A percentile compares a stretch with the other conserved stretches of the same genome.
Conservation (phyloP, 352 stramenopile genomes). For the Globisporangium acanthophoron region DNA sequence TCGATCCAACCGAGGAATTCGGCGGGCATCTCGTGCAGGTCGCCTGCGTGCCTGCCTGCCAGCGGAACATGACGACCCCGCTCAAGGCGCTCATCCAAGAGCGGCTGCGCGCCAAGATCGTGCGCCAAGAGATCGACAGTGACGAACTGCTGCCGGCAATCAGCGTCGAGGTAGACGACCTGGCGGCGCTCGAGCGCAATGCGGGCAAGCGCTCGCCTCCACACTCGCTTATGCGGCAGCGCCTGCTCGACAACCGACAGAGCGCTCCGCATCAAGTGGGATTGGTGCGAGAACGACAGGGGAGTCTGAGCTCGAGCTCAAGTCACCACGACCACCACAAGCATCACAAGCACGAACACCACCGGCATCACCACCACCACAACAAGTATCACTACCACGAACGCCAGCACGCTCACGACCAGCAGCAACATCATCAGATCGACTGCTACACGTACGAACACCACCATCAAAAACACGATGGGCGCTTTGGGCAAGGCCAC, state of each 20-base stretch:
- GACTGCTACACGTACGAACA: conserved; percentile 10
- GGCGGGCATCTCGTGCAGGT: too few species aligned
- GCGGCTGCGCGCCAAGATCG: conserved; percentile 62
- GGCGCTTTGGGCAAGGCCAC: neutral
- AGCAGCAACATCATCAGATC: neutral
- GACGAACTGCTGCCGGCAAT: neutral
- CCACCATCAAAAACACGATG: conserved; percentile 2
- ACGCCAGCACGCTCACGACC: conserved; percentile 8
- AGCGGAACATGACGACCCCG: conserved; percentile 35
- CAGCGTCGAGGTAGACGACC: conserved; percentile 2
- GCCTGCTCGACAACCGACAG: neutral
- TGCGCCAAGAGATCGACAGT: conserved; percentile 27
- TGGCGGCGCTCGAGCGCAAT: conserved; percentile 2
- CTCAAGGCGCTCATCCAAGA: conserved; percentile 73
- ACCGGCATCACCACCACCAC: conserved; percentile 11
- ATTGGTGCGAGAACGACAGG: neutral
- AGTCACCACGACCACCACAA: conserved; percentile 11
- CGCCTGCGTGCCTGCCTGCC: too few species aligned
- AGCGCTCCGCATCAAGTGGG: neutral
- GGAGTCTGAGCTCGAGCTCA: neutral
- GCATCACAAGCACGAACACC: neutral
- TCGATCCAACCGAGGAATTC: neutral
- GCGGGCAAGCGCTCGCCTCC: neutral
- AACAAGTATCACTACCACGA: conserved; percentile 12
- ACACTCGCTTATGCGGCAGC: conserved; percentile 4